A percentile compares a stretch with the other conserved stretches of the same genome.
These are phyloP conservation scores for Pyrenochaeta sp. DNA, from an alignment of 2,329 filamentous ascomycete genomes.

Conservation along the genomic window DNA sequence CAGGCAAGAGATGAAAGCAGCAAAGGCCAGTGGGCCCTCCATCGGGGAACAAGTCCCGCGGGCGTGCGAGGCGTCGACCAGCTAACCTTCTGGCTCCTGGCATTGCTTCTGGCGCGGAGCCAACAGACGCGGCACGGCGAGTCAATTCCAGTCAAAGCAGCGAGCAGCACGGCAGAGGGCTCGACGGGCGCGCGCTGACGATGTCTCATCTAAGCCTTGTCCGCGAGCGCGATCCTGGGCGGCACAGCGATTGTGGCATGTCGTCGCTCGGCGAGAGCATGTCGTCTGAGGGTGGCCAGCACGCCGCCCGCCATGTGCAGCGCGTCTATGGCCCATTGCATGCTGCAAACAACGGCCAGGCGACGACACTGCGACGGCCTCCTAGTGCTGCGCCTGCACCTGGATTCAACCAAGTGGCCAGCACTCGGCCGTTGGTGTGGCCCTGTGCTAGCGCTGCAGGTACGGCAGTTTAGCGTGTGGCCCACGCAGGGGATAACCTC, in stretches of 20 bases:
- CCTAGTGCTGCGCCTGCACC: neutral
- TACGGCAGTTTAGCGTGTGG: constrained; percentile 22
- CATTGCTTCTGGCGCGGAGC: constrained; percentile 39
- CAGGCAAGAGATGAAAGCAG: constrained; percentile 24
- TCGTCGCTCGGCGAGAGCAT: no score
- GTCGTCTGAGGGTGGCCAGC: no score
- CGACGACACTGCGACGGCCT: no score
- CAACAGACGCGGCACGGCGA: constrained; percentile 21
- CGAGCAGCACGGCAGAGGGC: constrained; percentile 15
- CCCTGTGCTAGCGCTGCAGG: constrained; percentile 28
- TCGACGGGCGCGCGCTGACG: constrained; percentile 29
- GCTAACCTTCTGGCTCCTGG: constrained; percentile 29
- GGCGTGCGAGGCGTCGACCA: constrained; percentile 25
- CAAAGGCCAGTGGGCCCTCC: constrained; percentile 30
- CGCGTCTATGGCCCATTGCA: no score
- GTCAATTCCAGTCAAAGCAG: constrained; percentile 4
- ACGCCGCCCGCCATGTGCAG: no score
- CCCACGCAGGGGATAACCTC: constrained; percentile 25
- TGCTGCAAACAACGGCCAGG: no score
- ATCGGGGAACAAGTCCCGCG: constrained; percentile 44
- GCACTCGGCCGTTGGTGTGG: constrained; percentile 26
- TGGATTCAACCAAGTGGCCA: neutral
- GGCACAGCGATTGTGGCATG: constrained; percentile 1
- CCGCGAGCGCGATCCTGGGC: constrained; percentile 1
- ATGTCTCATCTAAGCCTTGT: constrained; percentile 37